These are phyloP conservation scores for Aphanomyces euteiches DNA, from an alignment of 352 stramenopile species.

Conservation along the genomic window DNA sequence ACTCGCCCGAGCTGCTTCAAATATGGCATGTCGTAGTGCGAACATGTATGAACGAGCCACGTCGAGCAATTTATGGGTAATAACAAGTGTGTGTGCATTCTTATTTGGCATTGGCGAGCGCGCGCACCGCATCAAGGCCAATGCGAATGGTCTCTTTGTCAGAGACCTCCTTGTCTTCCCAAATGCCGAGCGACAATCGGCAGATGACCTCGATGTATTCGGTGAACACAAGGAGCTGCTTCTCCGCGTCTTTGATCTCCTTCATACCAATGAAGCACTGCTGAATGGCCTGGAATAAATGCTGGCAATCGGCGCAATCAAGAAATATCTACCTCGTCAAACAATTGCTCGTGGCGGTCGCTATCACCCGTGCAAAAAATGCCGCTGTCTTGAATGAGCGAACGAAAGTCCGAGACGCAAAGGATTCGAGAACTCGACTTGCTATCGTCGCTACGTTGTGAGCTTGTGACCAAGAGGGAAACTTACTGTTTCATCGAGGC, in stretches of 20 bases:
- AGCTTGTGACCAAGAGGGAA: not conserved
- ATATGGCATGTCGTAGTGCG: constrained; percentile 20
- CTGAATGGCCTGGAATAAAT: constrained; percentile 40
- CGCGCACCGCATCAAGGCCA: constrained; percentile 51
- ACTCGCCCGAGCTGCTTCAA: constrained; percentile 20
- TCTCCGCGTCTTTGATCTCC: constrained; percentile 38
- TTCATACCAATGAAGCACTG: constrained; percentile 59
- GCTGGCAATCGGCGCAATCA: not conserved
- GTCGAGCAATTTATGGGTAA: not conserved
- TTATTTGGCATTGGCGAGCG: constrained; percentile 25
- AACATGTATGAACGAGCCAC: constrained; percentile 27
- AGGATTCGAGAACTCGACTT: constrained; percentile 7
- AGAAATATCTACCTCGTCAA: constrained; percentile 36
- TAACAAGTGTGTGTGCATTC: not conserved
- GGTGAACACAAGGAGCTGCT: constrained; percentile 58
- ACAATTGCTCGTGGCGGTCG: constrained; percentile 54
- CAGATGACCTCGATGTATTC: constrained; percentile 69
- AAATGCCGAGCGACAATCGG: constrained; percentile 57
- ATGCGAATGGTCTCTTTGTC: constrained; percentile 69
- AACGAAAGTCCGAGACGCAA: constrained; percentile 27
- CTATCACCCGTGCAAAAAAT: constrained; percentile 68
- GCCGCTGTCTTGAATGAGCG: constrained; percentile 70
- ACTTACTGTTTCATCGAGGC: constrained; percentile 32
- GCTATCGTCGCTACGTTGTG: not conserved
- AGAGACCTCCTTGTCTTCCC: constrained; percentile 51